Evolutionary conservation across 2,329 filamentous ascomycete genomes (phyloP).

Genomic region (Sporothrix pseudoabietina): DNA sequence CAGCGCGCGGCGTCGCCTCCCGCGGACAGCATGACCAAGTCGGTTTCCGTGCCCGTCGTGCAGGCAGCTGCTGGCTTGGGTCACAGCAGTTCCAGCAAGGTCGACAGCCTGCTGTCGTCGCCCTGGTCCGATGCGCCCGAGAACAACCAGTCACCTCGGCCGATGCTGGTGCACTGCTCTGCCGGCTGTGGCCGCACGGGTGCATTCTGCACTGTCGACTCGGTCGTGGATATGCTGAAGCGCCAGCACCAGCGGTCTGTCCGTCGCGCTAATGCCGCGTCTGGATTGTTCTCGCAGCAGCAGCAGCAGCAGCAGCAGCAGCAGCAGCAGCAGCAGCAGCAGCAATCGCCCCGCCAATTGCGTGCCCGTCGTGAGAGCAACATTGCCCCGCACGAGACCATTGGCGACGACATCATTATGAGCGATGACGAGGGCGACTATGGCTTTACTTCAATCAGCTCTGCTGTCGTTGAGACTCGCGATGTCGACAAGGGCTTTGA

Average conservation of each 20-base stretch:
- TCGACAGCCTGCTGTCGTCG: slow-evolving; percentile 43
- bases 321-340: neutral
- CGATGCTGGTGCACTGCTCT: slow-evolving; percentile 91
- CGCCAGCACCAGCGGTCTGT: slow-evolving; percentile 58
- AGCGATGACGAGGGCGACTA: slow-evolving; percentile 24
- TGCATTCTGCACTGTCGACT: slow-evolving; percentile 95
- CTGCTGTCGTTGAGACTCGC: too few relatives aligned
- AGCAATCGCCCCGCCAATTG: neutral
- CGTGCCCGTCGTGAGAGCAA: neutral
- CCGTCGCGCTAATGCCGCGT: neutral
- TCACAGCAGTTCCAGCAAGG: slow-evolving; percentile 17
- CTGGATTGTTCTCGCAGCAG: neutral
- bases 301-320: neutral
- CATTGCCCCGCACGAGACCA: neutral
- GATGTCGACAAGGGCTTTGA: slow-evolving; percentile 42
- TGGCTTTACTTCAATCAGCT: neutral
- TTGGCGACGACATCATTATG: slow-evolving; percentile 22
- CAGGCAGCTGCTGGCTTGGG: neutral
- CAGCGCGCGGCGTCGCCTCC: slow-evolving; percentile 53
- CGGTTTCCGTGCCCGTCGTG: neutral
- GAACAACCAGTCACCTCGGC: slow-evolving; percentile 55
- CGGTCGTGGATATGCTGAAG: slow-evolving; percentile 94
- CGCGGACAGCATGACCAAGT: neutral
- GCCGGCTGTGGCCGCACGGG: slow-evolving; percentile 95
- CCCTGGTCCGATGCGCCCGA: slow-evolving; percentile 64